Percentiles rank a stretch among this genome's conserved stretches.
Conservation (phyloP, 805 yeast genomes). For the Teunomyces lycoperdinae region DNA sequence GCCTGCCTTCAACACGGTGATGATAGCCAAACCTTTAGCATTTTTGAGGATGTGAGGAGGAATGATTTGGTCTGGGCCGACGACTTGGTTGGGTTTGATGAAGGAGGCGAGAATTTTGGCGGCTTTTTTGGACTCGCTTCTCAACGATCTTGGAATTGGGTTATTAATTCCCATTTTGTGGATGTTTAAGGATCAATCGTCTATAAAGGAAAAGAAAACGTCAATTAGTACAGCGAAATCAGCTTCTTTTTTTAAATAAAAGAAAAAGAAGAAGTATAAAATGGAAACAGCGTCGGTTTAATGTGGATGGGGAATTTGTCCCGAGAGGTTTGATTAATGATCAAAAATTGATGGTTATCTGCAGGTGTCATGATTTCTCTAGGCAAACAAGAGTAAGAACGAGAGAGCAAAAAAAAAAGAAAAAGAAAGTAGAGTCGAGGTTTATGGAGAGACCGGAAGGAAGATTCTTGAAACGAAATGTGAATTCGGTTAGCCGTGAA, state of each 20-base stretch:
- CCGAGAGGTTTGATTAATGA: neutral
- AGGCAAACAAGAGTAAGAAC: neutral
- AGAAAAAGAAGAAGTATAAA: too few relatives aligned
- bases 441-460: neutral
- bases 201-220: neutral
- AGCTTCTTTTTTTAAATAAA: too few relatives aligned
- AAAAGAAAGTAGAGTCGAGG: neutral
- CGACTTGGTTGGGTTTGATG: conserved; percentile 89
- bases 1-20: conserved; percentile 96
- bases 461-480: neutral
- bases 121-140: conserved; percentile 85
- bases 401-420: neutral
- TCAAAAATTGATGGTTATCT: neutral
- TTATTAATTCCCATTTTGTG: conserved; percentile 62
- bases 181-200: neutral
- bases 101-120: conserved; percentile 88
- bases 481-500: neutral
- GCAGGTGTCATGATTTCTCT: neutral
- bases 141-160: conserved; percentile 90
- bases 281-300: neutral
- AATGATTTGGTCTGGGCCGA: conserved; percentile 83
- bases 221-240: too few relatives aligned
- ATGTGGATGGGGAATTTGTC: neutral
- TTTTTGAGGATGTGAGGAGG: conserved; percentile 84
- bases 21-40: conserved; percentile 89